Evolutionary conservation across 768 basidiomycete species (phyloP).

Genomic region (Trametopsis cervina): DNA sequence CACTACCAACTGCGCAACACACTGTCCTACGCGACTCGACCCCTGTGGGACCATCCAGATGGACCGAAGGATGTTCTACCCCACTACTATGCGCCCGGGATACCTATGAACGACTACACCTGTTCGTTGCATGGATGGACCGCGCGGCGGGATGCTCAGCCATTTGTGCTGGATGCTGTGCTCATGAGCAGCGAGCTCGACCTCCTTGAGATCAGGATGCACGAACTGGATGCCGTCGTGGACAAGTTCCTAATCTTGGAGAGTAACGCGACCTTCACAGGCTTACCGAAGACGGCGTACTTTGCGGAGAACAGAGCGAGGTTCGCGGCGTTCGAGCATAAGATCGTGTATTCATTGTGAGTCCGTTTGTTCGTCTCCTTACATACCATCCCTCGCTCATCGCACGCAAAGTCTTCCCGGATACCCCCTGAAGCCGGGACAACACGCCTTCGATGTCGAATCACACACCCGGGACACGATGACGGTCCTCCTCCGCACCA

Average conservation of each 20-base stretch:
- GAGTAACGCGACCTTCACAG: constrained; percentile 54
- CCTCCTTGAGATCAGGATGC: constrained; percentile 53
- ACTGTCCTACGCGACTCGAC: constrained; percentile 49
- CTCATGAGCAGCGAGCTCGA: constrained; percentile 61
- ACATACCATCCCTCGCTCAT: neutral
- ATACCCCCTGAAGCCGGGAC: constrained; percentile 31
- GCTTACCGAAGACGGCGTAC: constrained; percentile 44
- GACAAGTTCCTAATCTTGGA: constrained; percentile 58
- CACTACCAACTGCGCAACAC: constrained; percentile 46
- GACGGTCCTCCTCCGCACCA: constrained; percentile 34
- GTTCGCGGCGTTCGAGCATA: constrained; percentile 43
- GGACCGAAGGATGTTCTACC: constrained; percentile 41
- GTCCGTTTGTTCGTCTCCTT: neutral
- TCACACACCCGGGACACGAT: constrained; percentile 41
- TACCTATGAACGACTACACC: constrained; percentile 34
- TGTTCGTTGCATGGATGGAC: constrained; percentile 53
- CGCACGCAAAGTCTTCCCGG: constrained; percentile 33
- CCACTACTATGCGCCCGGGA: constrained; percentile 52
- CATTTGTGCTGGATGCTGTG: constrained; percentile 46
- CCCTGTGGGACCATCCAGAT: constrained; percentile 49
- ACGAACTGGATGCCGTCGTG: constrained; percentile 51
- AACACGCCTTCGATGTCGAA: constrained; percentile 47
- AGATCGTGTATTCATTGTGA: constrained; percentile 45
- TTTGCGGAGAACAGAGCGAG: constrained; percentile 39
- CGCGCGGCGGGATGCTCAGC: constrained; percentile 23